A percentile compares a stretch with the other conserved stretches of the same genome.
These are phyloP conservation scores for Dactylellina haptotyla DNA, from an alignment of 2,329 filamentous ascomycete genomes.

Conservation along the genomic window DNA sequence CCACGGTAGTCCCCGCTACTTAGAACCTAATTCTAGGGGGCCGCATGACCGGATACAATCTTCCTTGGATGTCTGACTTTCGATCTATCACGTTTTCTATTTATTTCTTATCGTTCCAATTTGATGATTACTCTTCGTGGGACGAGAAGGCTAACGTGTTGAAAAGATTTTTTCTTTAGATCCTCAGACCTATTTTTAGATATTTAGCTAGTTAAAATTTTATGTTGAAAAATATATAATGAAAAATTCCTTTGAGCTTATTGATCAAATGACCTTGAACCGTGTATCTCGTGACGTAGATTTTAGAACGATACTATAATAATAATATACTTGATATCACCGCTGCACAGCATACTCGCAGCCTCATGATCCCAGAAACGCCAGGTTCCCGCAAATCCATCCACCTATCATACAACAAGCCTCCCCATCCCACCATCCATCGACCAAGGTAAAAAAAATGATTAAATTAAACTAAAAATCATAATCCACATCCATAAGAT, in stretches of 20 bases:
- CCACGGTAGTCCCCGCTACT: conserved; percentile 57
- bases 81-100: conserved; percentile 39
- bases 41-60: conserved; percentile 56
- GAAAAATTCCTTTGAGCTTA: no score
- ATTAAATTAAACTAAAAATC: conserved; percentile 18
- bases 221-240: no score
- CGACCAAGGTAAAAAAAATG: background rate
- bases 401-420: background rate
- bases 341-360: no score
- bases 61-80: conserved; percentile 59
- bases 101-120: conserved; percentile 31
- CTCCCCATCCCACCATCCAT: background rate
- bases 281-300: background rate
- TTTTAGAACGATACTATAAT: background rate
- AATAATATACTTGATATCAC: no score
- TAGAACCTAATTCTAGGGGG: conserved; percentile 58
- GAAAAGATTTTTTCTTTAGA: conserved; percentile 14
- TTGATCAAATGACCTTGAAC: no score
- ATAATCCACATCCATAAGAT: conserved; percentile 51
- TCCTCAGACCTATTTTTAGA: no score
- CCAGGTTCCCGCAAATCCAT: background rate
- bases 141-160: conserved; percentile 21
- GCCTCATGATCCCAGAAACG: background rate
- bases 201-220: no score
- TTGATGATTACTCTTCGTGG: background rate